Evolutionary conservation across 495 filamentous ascomycete genomes (phyloP).

Genomic region (Echria macrotheca): DNA sequence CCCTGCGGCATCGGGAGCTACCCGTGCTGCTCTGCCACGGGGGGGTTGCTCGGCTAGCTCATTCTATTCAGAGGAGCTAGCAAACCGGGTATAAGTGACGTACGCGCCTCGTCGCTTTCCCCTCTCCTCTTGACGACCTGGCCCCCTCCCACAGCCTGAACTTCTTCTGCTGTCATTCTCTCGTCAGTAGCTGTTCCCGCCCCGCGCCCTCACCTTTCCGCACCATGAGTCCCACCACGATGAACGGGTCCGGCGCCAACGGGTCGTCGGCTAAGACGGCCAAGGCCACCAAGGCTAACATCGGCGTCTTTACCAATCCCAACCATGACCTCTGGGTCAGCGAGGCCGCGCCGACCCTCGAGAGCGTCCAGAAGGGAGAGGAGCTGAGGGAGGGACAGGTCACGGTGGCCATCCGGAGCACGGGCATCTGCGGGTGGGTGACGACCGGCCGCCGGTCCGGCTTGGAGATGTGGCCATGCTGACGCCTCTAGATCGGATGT

Average conservation of each 20-base stretch:
- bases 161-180: background rate
- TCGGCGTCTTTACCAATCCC: constrained; percentile 93
- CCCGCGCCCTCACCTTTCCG: background rate
- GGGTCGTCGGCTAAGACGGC: constrained; percentile 4
- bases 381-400: constrained; percentile 75
- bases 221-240: background rate
- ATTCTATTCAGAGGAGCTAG: background rate
- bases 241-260: too few relatives aligned
- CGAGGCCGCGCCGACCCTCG: constrained; percentile 66
- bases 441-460: background rate
- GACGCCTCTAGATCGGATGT: constrained; percentile 85
- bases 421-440: constrained; percentile 84
- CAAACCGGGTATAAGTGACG: constrained; percentile 3
- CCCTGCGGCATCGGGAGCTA: background rate
- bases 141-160: background rate
- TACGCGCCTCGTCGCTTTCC: background rate
- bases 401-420: constrained; percentile 77
- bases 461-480: too few relatives aligned
- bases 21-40: background rate
- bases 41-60: background rate
- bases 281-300: constrained; percentile 65
- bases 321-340: constrained; percentile 86
- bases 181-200: background rate
- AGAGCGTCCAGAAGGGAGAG: constrained; percentile 65
- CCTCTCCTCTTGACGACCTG: background rate